Evolutionary conservation across 768 basidiomycete species (phyloP), one percentile per base, ranked within the genome.

Genomic region (Rickenella mellea): DNA sequence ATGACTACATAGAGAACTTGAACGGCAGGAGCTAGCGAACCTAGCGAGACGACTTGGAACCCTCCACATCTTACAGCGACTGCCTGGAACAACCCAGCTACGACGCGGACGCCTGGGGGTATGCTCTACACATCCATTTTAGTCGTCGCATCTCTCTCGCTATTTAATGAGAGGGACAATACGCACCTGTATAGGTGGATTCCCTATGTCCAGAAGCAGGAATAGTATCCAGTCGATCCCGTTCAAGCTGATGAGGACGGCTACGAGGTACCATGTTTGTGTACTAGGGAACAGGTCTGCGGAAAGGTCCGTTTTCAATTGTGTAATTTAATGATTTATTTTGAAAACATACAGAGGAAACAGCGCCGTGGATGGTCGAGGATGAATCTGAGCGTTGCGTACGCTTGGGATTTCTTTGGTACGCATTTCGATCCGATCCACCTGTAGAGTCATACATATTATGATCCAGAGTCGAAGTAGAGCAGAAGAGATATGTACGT

Each of bases 171-270:
- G 3, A 32, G 7, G 30, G 17, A 63, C 49, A 0, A 66, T 64
- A 2, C 69, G 53, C 1, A 48, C 47, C 32, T 64, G 59, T 39
- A 69, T 59, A 5, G 52, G 49, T 2, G 54, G 51, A 25, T 64
- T 69, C n/a, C 66, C 65, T 40, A 70, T 61, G 42, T 70, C 67
- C 45, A 68, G 57, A 0, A 70, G 57, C 39, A 66, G 44, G 53
- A 70, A 70, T 25, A 53, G 83, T 6, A 62, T 85, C 6, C 55
- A 62, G 7, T 76, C 81, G 4, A 73, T 74, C 41, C 58, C 73
- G 2, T 61, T 86, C 4, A 82, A 84, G 57, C 83, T 83, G 0
- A 57, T 74, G 37, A 63, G 55, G 28, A 65, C 55, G 6, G 57
- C 24, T 4, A 53, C 45, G 14, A 63, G 44, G 6, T 59, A 58